Conservation (phyloP, 2,329 filamentous ascomycete genomes). For the Xylariomycetidae sp. region DNA sequence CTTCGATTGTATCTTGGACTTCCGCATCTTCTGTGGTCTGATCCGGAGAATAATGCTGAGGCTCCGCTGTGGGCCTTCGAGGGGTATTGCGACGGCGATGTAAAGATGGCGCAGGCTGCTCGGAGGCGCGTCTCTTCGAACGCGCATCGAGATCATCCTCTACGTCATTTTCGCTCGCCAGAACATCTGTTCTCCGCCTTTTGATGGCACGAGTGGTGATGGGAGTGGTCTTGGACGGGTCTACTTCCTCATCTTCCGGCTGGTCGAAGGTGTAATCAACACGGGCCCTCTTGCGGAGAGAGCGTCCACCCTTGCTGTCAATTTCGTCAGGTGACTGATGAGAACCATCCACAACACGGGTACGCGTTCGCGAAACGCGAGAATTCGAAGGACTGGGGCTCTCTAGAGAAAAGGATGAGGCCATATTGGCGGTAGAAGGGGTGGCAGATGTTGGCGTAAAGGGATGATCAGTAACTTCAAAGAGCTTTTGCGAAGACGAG, state of each 20-base stretch:
- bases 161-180: constrained; percentile 16
- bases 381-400: constrained; percentile 25
- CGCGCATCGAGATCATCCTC: constrained; percentile 20
- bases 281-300: constrained; percentile 50
- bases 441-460: constrained; percentile 11
- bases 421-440: constrained; percentile 12
- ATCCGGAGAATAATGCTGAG: constrained; percentile 17
- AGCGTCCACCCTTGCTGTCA: constrained; percentile 53
- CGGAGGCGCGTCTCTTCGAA: constrained; percentile 26
- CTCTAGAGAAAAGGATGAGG: constrained; percentile 21
- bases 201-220: constrained; percentile 21
- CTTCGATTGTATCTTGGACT: constrained; percentile 55
- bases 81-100: constrained; percentile 18
- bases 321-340: constrained; percentile 40
- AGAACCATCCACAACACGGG: constrained; percentile 34
- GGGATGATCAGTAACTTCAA: constrained; percentile 13
- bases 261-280: constrained; percentile 55
- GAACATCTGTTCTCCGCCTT: constrained; percentile 24
- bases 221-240: constrained; percentile 19
- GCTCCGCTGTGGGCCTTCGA: constrained; percentile 26
- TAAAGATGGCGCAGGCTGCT: constrained; percentile 23
- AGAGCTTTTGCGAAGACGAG: constrained; percentile 15
- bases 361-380: constrained; percentile 39
- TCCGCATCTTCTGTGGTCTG: constrained; percentile 38
- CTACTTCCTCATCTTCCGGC: constrained; percentile 36